Evolutionary conservation across 2,329 filamentous ascomycete genomes (phyloP).

Genomic region (Fusarium tjaetaba): DNA sequence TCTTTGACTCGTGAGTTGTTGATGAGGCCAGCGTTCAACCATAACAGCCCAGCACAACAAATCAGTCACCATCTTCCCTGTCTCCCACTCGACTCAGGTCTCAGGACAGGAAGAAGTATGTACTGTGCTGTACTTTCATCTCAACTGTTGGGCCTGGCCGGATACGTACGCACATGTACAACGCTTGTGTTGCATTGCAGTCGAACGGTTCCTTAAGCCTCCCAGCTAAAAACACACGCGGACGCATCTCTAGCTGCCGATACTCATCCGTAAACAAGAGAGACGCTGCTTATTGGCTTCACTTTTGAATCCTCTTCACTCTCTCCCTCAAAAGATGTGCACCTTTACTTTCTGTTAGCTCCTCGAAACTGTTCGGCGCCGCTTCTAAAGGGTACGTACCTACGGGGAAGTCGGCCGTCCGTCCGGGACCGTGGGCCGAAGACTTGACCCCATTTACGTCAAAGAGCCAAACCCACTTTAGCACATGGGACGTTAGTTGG

Average conservation of each 20-base stretch:
- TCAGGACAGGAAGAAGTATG: not conserved
- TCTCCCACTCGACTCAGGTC: not conserved
- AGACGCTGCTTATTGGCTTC: conserved; percentile 13
- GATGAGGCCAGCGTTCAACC: conserved; percentile 6
- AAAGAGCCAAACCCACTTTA: conserved; percentile 13
- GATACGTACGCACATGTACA: not conserved
- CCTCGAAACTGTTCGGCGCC: conserved; percentile 2
- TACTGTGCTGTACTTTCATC: not conserved
- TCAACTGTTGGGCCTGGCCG: conserved; percentile 11
- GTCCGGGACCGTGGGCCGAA: conserved; percentile 27
- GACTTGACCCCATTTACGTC: conserved; percentile 17
- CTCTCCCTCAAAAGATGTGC: not conserved
- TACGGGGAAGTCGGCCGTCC: conserved; percentile 20
- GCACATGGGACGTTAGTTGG: not conserved
- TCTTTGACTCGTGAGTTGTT: conserved; percentile 9
- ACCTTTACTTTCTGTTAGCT: not conserved
- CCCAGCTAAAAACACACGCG: conserved; percentile 24
- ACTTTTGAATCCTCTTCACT: not conserved
- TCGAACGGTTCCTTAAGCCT: conserved; percentile 25
- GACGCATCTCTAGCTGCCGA: conserved; percentile 36
- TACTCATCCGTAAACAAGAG: conserved; percentile 6
- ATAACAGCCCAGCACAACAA: conserved; percentile 6
- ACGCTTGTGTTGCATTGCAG: conserved; percentile 36
- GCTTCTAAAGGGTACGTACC: conserved; percentile 32
- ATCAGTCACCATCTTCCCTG: not conserved